phyloP scores from a whole-genome alignment of 1,284 basidiomycete species.

The Hypsizygus ulmarius region DNA sequence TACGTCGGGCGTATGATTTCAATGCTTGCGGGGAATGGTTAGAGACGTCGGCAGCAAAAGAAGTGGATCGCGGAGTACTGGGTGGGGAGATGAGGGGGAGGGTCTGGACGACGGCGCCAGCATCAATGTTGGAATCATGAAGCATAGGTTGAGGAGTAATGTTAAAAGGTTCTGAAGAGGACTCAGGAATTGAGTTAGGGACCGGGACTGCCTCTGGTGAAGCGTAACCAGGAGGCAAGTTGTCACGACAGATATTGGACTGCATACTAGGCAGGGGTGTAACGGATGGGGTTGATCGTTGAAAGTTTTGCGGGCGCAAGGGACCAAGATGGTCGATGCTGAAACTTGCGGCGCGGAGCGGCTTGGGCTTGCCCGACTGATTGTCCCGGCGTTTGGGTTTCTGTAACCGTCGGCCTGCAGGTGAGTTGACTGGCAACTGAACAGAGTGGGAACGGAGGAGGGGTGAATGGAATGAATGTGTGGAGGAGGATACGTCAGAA shows the following conservation, averaged over 20 bases:
- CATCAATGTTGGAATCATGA: too few relatives aligned
- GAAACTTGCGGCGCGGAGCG: background rate
- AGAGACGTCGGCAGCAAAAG: background rate
- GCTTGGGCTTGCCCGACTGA: constrained; percentile 1
- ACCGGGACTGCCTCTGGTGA: too few relatives aligned
- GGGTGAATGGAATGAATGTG: constrained; percentile 7
- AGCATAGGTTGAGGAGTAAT: too few relatives aligned
- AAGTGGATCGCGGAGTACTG: constrained; percentile 1
- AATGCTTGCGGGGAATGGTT: background rate
- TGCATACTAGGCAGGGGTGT: too few relatives aligned
- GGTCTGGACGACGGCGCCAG: constrained; percentile 1
- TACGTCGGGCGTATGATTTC: constrained; percentile 7
- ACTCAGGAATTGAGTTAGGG: too few relatives aligned
- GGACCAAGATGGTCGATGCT: constrained; percentile 5
- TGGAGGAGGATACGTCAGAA: constrained; percentile 5
- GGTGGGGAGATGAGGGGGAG: background rate
- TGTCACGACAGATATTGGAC: too few relatives aligned
- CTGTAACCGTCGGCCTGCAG: background rate
- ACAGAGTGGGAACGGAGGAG: constrained; percentile 6
- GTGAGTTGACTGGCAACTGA: background rate
- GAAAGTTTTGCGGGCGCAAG: background rate
- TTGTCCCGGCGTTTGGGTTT: constrained; percentile 1
- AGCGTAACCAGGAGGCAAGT: too few relatives aligned
- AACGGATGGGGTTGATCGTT: too few relatives aligned
- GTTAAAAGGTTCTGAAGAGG: background rate